Conservation (phyloP, 1,284 basidiomycete genomes). For the Boletus smithii region DNA sequence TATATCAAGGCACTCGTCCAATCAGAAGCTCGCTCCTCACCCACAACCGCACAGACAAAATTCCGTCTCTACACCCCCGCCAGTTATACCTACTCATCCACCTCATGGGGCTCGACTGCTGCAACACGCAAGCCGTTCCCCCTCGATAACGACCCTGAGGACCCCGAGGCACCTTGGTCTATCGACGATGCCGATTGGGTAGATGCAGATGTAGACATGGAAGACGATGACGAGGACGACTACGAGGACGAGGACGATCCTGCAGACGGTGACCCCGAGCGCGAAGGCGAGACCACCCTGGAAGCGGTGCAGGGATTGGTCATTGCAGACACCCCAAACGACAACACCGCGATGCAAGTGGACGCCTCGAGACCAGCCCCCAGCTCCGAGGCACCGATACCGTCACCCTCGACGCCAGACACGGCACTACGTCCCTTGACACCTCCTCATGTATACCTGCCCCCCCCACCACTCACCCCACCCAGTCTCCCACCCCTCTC, state of each 20-base stretch:
- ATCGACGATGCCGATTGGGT: slow-evolving; percentile 29
- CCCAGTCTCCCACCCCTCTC: slow-evolving; percentile 27
- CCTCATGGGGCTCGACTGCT: slow-evolving; percentile 19
- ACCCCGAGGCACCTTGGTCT: slow-evolving; percentile 19
- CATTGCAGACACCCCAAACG: slow-evolving; percentile 7
- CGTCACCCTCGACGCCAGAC: neutral
- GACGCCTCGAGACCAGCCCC: neutral
- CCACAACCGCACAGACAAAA: slow-evolving; percentile 18
- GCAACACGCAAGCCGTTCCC: slow-evolving; percentile 13
- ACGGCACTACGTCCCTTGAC: slow-evolving; percentile 4
- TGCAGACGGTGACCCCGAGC: slow-evolving; percentile 5
- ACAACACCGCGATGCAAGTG: slow-evolving; percentile 9
- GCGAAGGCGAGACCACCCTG: slow-evolving; percentile 14
- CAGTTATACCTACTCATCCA: slow-evolving; percentile 30
- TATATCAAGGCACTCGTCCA: slow-evolving; percentile 34
- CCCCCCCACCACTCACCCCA: slow-evolving; percentile 9
- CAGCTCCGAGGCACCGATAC: neutral
- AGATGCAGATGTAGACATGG: slow-evolving; percentile 32
- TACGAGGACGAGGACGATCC: slow-evolving; percentile 31
- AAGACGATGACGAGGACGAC: slow-evolving; percentile 33
- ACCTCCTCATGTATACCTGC: slow-evolving; percentile 1
- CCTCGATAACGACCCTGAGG: slow-evolving; percentile 15
- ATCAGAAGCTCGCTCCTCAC: slow-evolving; percentile 25
- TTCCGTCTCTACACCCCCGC: slow-evolving; percentile 32
- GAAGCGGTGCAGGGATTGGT: slow-evolving; percentile 16